phyloP scores from a whole-genome alignment of 2,329 filamentous ascomycete genomes.

The Trichophyton benhamiae region DNA sequence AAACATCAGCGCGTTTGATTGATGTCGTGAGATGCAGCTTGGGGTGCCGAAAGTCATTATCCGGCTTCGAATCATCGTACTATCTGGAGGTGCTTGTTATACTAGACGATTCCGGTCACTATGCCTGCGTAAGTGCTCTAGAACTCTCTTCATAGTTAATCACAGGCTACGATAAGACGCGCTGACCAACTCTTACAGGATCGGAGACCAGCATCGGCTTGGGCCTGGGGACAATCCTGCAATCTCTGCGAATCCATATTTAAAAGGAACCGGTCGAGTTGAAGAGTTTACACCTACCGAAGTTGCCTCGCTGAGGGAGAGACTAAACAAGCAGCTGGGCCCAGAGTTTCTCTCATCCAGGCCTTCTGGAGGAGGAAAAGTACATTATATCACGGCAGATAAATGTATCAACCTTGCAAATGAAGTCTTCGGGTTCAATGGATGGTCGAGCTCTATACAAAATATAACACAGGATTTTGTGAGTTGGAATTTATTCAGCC shows the following conservation, averaged over 20 bases:
- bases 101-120: neutral
- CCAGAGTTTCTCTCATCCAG: conserved; percentile 90
- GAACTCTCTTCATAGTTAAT: neutral
- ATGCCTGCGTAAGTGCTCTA: conserved; percentile 37
- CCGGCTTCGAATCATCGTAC: neutral
- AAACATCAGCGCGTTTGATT: neutral
- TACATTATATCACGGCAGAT: conserved; percentile 90
- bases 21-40: no score
- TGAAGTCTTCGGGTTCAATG: conserved; percentile 92
- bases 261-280: conserved; percentile 55
- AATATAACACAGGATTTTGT: conserved; percentile 91
- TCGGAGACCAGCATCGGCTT: conserved; percentile 52
- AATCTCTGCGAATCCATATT: conserved; percentile 60
- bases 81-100: neutral
- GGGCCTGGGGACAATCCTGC: conserved; percentile 17
- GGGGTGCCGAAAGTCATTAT: neutral
- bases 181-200: conserved; percentile 32
- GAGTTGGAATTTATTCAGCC: conserved; percentile 17
- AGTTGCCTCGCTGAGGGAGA: conserved; percentile 73
- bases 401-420: conserved; percentile 94
- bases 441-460: conserved; percentile 92
- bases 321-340: conserved; percentile 83
- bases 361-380: conserved; percentile 69
- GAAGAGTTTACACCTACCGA: conserved; percentile 78
- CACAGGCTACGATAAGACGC: neutral